Conservation (phyloP, 768 basidiomycete species). For the Boletus patriciae region DNA sequence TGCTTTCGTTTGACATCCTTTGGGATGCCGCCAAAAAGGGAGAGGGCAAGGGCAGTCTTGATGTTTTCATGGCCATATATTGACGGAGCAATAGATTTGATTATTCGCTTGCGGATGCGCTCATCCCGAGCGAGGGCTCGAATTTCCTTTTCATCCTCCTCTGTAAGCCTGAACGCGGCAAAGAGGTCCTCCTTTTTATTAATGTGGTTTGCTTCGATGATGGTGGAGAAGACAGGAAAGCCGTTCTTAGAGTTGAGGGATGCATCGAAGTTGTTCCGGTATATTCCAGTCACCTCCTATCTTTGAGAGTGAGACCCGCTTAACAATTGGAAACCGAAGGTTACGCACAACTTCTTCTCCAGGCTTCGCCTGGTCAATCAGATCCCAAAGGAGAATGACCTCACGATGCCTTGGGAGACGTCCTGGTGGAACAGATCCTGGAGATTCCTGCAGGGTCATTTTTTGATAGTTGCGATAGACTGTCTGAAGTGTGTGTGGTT, state of each 20-base stretch:
- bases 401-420: conserved; percentile 96
- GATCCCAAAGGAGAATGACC: conserved; percentile 94
- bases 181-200: conserved; percentile 99
- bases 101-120: conserved; percentile 93
- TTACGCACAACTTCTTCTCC: conserved; percentile 92
- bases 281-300: conserved; percentile 96
- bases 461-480: conserved; percentile 98
- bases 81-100: conserved; percentile 98
- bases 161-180: conserved; percentile 95
- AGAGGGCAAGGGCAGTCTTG: conserved; percentile 95
- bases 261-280: conserved; percentile 98
- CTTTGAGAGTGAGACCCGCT: conserved; percentile 8
- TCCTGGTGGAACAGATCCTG: conserved; percentile 96
- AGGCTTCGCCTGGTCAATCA: conserved; percentile 97
- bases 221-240: conserved; percentile 98
- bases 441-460: conserved; percentile 97
- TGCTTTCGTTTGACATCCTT: conserved; percentile 98
- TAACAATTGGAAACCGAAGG: background rate
- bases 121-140: conserved; percentile 85
- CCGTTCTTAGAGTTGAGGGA: conserved; percentile 98
- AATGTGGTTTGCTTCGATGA: conserved; percentile 97
- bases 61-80: conserved; percentile 99
- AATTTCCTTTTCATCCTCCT: conserved; percentile 95
- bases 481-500: conserved; percentile 55
- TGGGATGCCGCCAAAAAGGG: conserved; percentile 89